phyloP scores from a whole-genome alignment of 306 rosid species.

The Prosopis cineraria region DNA sequence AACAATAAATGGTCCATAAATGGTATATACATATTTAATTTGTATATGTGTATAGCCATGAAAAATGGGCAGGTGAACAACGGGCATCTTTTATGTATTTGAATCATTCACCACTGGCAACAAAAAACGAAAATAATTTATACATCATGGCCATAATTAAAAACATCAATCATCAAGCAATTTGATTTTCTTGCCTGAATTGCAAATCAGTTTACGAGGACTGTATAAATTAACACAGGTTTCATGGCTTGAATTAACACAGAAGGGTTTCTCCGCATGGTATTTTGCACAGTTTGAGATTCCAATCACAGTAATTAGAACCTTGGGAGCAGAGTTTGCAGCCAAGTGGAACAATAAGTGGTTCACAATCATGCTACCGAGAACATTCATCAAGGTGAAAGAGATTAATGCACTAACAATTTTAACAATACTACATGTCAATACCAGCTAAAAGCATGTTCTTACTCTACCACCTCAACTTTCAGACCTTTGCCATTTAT shows the following conservation, averaged over 20 bases:
- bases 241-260: background rate
- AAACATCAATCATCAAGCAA: too few species aligned
- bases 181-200: too few species aligned
- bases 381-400: constrained; percentile 24
- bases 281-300: background rate
- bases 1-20: too few species aligned
- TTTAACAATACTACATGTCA: constrained; percentile 42
- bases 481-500: constrained; percentile 42
- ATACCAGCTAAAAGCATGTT: constrained; percentile 40
- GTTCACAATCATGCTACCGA: background rate
- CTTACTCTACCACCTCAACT: constrained; percentile 43
- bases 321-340: background rate
- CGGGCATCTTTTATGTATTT: background rate
- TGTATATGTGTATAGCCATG: too few species aligned
- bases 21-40: too few species aligned
- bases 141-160: too few species aligned
- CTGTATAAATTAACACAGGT: too few species aligned
- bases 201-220: background rate
- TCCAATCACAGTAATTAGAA: background rate
- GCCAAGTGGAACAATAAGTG: background rate
- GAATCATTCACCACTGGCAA: background rate
- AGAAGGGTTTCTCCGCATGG: background rate
- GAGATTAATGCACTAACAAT: constrained; percentile 18
- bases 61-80: background rate
- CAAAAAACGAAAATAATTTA: background rate